Percentiles rank a stretch among this genome's conserved stretches.
phyloP scores from a whole-genome alignment of 495 filamentous ascomycete genomes.

The Aspergillus bertholletiae region DNA sequence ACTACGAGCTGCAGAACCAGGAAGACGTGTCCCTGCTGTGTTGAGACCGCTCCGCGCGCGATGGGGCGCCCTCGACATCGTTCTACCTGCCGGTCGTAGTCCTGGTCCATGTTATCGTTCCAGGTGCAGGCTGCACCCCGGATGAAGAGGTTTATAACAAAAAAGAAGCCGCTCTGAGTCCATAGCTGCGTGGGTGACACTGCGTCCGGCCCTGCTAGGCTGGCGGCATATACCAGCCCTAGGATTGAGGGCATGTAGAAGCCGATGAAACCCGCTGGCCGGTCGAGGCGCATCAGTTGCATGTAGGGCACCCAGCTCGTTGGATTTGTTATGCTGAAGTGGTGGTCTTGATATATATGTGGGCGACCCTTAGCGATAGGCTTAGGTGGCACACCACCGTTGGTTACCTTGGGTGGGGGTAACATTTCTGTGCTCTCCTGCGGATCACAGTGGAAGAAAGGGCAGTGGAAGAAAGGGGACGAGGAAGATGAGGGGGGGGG shows the following conservation, averaged over 20 bases:
- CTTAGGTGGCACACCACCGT: too few species aligned
- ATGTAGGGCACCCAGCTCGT: conserved; percentile 27
- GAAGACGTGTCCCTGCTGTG: conserved; percentile 27
- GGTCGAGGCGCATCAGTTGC: conserved; percentile 40
- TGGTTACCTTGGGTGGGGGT: too few species aligned
- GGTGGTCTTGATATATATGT: too few species aligned
- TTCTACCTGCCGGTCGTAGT: conserved; percentile 38
- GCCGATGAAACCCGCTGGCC: conserved; percentile 29
- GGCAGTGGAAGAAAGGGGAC: too few species aligned
- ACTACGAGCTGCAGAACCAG: conserved; percentile 8
- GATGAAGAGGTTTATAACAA: conserved; percentile 22
- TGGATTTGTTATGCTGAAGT: too few species aligned
- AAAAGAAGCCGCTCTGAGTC: neutral
- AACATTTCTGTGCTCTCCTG: too few species aligned
- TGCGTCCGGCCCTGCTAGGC: conserved; percentile 9
- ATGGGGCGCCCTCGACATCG: conserved; percentile 39
- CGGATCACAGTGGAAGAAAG: too few species aligned
- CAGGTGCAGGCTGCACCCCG: conserved; percentile 35
- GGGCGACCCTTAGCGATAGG: too few species aligned
- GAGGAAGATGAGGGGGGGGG: too few species aligned
- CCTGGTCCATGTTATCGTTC: conserved; percentile 44
- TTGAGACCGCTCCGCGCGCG: conserved; percentile 41
- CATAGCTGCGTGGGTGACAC: neutral
- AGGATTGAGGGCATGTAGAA: conserved; percentile 32
- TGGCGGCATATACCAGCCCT: conserved; percentile 24